These are phyloP conservation scores for Cyclotella sp. DNA, from an alignment of 108 stramenopile genomes.

Conservation along the genomic window DNA sequence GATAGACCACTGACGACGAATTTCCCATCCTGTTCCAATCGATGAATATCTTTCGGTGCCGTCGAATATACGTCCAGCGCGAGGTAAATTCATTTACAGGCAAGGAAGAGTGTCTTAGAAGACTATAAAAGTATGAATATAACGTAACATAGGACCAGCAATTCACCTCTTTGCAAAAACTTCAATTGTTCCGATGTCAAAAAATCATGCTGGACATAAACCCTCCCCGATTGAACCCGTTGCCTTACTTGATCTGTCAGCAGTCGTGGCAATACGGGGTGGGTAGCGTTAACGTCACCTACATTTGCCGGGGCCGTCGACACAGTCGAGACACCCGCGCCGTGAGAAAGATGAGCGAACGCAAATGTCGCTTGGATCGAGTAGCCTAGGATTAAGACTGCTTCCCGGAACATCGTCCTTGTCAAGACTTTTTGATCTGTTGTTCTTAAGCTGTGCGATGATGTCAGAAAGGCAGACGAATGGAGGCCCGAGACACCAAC, in stretches of 20 bases:
- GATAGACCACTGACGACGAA: conserved; percentile 29
- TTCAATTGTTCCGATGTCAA: conserved; percentile 37
- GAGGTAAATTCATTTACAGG: background rate
- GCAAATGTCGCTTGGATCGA: too few species aligned
- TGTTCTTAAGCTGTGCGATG: too few species aligned
- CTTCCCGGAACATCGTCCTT: too few species aligned
- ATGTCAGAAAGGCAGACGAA: too few species aligned
- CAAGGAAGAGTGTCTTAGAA: background rate
- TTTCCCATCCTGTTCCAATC: conserved; percentile 22
- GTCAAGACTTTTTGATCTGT: too few species aligned
- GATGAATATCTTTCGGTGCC: conserved; percentile 23
- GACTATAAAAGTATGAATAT: background rate
- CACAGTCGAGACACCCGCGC: too few species aligned
- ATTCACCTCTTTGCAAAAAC: conserved; percentile 13
- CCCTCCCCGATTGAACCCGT: conserved; percentile 31
- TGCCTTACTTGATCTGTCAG: background rate
- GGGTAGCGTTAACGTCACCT: background rate
- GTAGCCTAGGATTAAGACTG: too few species aligned
- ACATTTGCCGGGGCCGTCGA: too few species aligned
- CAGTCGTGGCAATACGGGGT: background rate
- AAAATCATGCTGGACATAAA: conserved; percentile 48
- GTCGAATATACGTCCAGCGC: too few species aligned
- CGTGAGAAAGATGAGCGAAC: too few species aligned
- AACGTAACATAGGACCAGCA: background rate
- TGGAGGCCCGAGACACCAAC: too few species aligned